A percentile compares a stretch with the other conserved stretches of the same genome.
These are phyloP conservation scores for Ceratobasidium papillatum DNA, from an alignment of 1,284 basidiomycete species.

Conservation along the genomic window DNA sequence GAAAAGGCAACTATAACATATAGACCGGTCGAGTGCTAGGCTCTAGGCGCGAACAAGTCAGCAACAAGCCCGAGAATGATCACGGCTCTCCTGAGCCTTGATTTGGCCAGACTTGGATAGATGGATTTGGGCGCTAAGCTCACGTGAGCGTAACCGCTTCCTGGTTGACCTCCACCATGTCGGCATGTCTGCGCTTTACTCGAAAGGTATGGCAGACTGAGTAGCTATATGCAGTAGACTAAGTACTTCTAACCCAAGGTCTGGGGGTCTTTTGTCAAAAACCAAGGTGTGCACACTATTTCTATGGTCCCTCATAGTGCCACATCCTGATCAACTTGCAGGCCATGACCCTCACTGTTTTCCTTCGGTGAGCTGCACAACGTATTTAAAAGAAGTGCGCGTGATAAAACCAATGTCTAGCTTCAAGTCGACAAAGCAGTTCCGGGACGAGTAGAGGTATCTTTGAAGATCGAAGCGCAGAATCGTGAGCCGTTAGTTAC, in stretches of 20 bases:
- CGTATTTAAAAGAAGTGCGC: no score
- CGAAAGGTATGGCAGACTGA: constrained; percentile 56
- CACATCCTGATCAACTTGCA: constrained; percentile 49
- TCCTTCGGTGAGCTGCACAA: constrained; percentile 64
- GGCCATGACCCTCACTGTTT: constrained; percentile 82
- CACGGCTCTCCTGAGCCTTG: background rate
- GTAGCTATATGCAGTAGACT: constrained; percentile 17
- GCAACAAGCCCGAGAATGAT: background rate
- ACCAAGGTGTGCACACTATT: constrained; percentile 61
- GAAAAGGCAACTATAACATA: constrained; percentile 13
- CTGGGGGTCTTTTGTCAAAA: constrained; percentile 80
- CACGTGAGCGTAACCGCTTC: background rate
- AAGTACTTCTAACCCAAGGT: constrained; percentile 60
- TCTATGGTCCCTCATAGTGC: background rate
- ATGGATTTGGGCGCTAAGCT: constrained; percentile 24
- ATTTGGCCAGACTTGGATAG: constrained; percentile 18
- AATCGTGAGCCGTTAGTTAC: constrained; percentile 62
- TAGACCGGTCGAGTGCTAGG: constrained; percentile 5
- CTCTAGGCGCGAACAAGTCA: constrained; percentile 13
- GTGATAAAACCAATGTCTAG: constrained; percentile 54
- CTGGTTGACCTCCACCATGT: constrained; percentile 54
- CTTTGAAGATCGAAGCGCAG: constrained; percentile 73
- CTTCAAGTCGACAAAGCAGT: constrained; percentile 68
- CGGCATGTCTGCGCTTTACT: constrained; percentile 73
- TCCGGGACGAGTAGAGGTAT: constrained; percentile 71